A percentile compares a stretch with the other conserved stretches of the same genome.
These are phyloP conservation scores for Trametes cubensis DNA, from an alignment of 768 basidiomycete genomes.

Conservation along the genomic window DNA sequence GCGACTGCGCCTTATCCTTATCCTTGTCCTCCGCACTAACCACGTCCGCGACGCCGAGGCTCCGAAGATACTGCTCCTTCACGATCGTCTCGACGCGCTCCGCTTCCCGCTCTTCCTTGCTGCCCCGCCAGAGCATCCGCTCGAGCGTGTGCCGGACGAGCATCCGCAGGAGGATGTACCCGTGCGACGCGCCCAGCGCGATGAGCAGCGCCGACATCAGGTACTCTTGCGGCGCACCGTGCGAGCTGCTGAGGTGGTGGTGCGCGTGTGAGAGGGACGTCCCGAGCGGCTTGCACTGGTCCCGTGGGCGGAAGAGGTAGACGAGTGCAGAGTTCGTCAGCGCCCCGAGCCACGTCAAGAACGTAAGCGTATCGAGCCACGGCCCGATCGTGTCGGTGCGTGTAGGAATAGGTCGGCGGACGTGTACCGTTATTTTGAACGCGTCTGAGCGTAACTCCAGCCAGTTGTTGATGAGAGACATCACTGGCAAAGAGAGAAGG, in stretches of 20 bases:
- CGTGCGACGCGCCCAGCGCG: conserved; percentile 85
- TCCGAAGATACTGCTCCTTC: conserved; percentile 46
- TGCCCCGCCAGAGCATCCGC: conserved; percentile 76
- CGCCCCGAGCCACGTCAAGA: conserved; percentile 88
- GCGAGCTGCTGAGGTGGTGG: conserved; percentile 21
- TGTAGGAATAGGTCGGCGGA: conserved; percentile 80
- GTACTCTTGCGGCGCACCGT: conserved; percentile 28
- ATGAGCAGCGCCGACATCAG: conserved; percentile 43
- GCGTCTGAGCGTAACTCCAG: conserved; percentile 93
- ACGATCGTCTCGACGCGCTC: conserved; percentile 58
- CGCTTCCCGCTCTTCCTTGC: conserved; percentile 61
- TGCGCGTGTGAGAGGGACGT: conserved; percentile 32
- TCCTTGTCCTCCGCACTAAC: conserved; percentile 29
- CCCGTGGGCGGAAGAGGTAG: conserved; percentile 76
- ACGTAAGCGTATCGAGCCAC: conserved; percentile 87
- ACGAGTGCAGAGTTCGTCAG: conserved; percentile 89
- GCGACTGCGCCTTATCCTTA: conserved; percentile 22
- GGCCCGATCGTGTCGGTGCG: conserved; percentile 92
- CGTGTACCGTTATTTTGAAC: conserved; percentile 89
- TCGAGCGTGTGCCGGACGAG: conserved; percentile 71
- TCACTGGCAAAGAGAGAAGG: conserved; percentile 36
- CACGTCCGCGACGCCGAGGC: conserved; percentile 32
- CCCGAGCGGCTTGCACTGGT: conserved; percentile 32
- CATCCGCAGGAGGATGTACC: conserved; percentile 69
- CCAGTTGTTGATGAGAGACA: conserved; percentile 91